These are phyloP conservation scores for Phytopythium helicoides DNA, from an alignment of 352 stramenopile species.

Conservation along the genomic window DNA sequence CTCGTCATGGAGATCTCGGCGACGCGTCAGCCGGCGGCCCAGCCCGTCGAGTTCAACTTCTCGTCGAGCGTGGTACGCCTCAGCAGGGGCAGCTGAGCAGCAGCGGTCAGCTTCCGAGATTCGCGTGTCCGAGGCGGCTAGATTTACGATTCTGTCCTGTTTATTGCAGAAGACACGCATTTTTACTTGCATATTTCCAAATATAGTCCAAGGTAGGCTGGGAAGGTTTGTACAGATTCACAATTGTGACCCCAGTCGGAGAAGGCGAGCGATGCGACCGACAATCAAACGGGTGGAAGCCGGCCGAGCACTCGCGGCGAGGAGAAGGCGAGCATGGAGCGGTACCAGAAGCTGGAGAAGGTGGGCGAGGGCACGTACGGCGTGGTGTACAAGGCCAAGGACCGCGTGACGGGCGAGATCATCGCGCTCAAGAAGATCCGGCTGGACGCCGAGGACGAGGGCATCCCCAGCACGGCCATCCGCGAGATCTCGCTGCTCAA, in stretches of 20 bases:
- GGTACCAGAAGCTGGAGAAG: conserved; percentile 96
- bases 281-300: conserved; percentile 4
- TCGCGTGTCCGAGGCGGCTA: neutral
- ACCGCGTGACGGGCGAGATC: conserved; percentile 95
- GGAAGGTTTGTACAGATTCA: no score
- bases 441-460: conserved; percentile 97
- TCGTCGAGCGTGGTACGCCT: conserved; percentile 15
- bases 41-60: conserved; percentile 55
- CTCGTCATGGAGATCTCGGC: conserved; percentile 64
- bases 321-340: conserved; percentile 57
- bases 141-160: neutral
- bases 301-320: neutral
- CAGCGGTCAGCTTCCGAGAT: neutral
- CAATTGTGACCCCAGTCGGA: neutral
- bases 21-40: conserved; percentile 28
- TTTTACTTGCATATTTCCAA: no score
- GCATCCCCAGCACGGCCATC: conserved; percentile 98
- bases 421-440: conserved; percentile 99
- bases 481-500: conserved; percentile 99
- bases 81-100: neutral
- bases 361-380: conserved; percentile 99
- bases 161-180: no score
- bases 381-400: conserved; percentile 99
- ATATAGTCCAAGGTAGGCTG: no score
- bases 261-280: neutral